Evolutionary conservation across 2,329 filamentous ascomycete genomes (phyloP), one percentile per base, ranked within the genome.

Genomic region (Cladosporium cucumerinum): DNA sequence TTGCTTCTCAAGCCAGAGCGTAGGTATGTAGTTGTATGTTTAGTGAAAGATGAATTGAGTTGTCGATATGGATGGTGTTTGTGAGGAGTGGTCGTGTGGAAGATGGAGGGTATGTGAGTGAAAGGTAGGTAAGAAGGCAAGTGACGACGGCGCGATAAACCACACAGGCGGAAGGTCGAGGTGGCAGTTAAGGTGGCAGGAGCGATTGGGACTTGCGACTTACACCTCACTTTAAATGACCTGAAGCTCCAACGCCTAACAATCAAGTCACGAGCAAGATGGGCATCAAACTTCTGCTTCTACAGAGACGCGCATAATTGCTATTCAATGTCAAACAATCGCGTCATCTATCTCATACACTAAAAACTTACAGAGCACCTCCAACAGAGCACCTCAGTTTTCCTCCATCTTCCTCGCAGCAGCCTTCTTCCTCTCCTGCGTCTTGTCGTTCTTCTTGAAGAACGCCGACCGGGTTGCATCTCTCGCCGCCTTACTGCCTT

Each of bases 391-490:
- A 28, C 23, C 30, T 39, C 54, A 23, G 12, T 25, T 36, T 10
- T 25, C 54, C 54, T 62, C 65, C 21, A 60, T 62, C 30, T 28
- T 39, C 46, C 16, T 49, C 1, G 51, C 55, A 54, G 63, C 30
- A 68, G 72, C 65, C 72, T 74, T 74, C 68, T 71, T 72, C 68
- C 73, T 72, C 63, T 75, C 76, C 64, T 73, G 70, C 18, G 73
- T 71, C 65, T 75, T 70, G 28, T 73, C 70, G 54, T 82, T 72
- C 69, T 81, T 80, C 68, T 77, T 77, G 65, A 83, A 77, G 67
- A 82, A 82, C 2, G 74, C 69, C 66, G 79, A 82, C 61, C 78
- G 74, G 68, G 79, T 80, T 48, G 82, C 71, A 57, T 80, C 78
- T 71, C 81, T 82, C 66, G 83, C 83, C 59, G 74, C 74, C 62